Percentiles rank a stretch among this genome's conserved stretches.
Evolutionary conservation across 2,329 filamentous ascomycete genomes (phyloP).

Genomic region (Exophiala sideris): DNA sequence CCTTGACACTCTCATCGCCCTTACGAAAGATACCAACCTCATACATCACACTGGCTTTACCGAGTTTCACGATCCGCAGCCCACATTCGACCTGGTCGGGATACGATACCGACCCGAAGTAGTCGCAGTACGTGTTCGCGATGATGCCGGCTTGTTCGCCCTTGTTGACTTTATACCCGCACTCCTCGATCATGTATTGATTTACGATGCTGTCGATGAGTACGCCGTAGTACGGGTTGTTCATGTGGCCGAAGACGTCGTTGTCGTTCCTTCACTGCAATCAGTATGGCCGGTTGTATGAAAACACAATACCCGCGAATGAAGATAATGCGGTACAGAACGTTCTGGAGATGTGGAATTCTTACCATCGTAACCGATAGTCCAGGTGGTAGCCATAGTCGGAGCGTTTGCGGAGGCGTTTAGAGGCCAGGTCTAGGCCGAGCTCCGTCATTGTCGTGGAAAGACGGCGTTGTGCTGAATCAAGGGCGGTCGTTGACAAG

Average conservation of each 20-base stretch:
- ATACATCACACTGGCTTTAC: constrained; percentile 82
- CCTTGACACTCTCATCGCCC: constrained; percentile 69
- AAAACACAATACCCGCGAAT: not conserved
- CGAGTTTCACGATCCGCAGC: constrained; percentile 77
- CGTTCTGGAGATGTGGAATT: not conserved
- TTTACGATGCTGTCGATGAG: constrained; percentile 90
- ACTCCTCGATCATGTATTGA: constrained; percentile 77
- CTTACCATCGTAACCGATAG: constrained; percentile 27
- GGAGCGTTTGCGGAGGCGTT: constrained; percentile 21
- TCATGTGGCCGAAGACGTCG: constrained; percentile 92
- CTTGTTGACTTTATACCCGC: constrained; percentile 66
- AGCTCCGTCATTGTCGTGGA: not conserved
- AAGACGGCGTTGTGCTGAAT: not conserved
- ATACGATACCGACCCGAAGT: constrained; percentile 76
- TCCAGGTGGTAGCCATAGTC: constrained; percentile 27
- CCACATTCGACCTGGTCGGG: constrained; percentile 79
- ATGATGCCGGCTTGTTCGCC: constrained; percentile 77
- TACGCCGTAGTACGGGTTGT: constrained; percentile 83
- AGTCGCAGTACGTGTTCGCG: constrained; percentile 81
- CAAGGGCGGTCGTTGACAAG: no score
- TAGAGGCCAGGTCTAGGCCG: constrained; percentile 22
- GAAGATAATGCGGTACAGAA: not conserved
- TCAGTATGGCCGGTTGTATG: not conserved
- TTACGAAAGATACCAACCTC: constrained; percentile 83
- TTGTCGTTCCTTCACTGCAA: constrained; percentile 69